These are phyloP conservation scores for Ceriops decandra DNA, from an alignment of 345 rosid species.

Conservation along the genomic window DNA sequence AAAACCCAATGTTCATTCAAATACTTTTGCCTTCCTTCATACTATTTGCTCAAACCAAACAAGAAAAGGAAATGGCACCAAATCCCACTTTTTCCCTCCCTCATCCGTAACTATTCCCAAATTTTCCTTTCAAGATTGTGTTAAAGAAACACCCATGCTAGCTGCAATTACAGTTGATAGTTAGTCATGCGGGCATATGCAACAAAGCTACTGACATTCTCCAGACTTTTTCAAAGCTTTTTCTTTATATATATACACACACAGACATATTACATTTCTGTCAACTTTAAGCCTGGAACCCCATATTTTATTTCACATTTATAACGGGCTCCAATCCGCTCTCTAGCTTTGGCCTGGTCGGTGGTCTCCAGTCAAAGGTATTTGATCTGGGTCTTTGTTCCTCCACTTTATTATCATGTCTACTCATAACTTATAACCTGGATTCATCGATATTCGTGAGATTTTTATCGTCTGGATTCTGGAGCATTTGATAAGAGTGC, in stretches of 20 bases:
- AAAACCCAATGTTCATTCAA: too few species aligned
- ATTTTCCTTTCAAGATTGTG: not conserved
- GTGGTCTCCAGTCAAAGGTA: slow-evolving; percentile 33
- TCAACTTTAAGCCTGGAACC: slow-evolving; percentile 28
- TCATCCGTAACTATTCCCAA: too few species aligned
- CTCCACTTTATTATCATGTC: slow-evolving; percentile 4
- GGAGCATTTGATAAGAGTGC: not conserved
- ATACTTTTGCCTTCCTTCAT: too few species aligned
- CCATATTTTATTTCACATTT: slow-evolving; percentile 21
- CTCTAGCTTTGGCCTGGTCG: slow-evolving; percentile 9
- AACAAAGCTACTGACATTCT: slow-evolving; percentile 33
- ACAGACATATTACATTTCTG: slow-evolving; percentile 1
- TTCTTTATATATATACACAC: not conserved
- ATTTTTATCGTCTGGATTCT: not conserved
- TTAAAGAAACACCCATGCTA: slow-evolving; percentile 18
- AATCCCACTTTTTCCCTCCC: too few species aligned
- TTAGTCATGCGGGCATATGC: not conserved
- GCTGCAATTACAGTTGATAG: slow-evolving; percentile 10
- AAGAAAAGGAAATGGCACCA: too few species aligned
- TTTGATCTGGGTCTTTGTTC: slow-evolving; percentile 30
- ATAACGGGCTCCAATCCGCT: slow-evolving; percentile 24
- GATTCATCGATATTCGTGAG: not conserved
- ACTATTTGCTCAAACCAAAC: too few species aligned
- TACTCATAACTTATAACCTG: not conserved
- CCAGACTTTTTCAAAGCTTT: slow-evolving; percentile 12